Evolutionary conservation across 192 early-diverging fungal species (phyloP), one percentile per base, ranked within the genome.

Genomic region (Coemansia sp.): DNA sequence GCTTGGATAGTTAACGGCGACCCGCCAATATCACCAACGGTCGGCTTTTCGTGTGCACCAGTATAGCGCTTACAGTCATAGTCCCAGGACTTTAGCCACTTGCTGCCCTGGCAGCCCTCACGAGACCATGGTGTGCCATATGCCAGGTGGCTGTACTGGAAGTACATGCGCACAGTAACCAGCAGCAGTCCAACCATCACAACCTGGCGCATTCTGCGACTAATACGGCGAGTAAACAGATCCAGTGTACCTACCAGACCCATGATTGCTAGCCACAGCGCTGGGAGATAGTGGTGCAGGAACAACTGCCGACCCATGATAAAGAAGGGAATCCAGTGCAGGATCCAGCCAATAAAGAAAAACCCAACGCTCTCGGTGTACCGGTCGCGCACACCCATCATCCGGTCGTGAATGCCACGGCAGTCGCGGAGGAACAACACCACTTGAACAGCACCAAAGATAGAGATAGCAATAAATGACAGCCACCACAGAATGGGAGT

Each of bases 231-330:
- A 5, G 90, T 87, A 20, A 84, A 57, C 41, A 92, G 62, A 67
- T 98, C 93, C 59, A 92, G 82, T 3, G 84, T 58, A 11, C 80
- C 81, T 18, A 85, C 86, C 28, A 93, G 47, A 3, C 84, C 71
- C 30, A 97, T 77, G 50, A 95, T 82, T 20, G 85, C 82, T 68
- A 95, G 89, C 76, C 93, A 95, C 10, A 96, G 80, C 8, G 93
- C 87, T 5, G 95, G 93, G n/a, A 94, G 81, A 64, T 96, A 98
- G 61, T 98, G 93, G 64, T 96, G 93, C 36, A 94, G 69, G 70
- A 97, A 94, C 36, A 92, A 78, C 68, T 93, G 90, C 28, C 93
- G 92, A 16, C 76, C 79, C 92, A 96, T 93, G 14, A 93, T 60
- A 73, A 89, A 92, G 70, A 96, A 96, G 14, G 92, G 90, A 9